Conservation (phyloP, 257 asterid species). For the Anisodus acutangulus region DNA sequence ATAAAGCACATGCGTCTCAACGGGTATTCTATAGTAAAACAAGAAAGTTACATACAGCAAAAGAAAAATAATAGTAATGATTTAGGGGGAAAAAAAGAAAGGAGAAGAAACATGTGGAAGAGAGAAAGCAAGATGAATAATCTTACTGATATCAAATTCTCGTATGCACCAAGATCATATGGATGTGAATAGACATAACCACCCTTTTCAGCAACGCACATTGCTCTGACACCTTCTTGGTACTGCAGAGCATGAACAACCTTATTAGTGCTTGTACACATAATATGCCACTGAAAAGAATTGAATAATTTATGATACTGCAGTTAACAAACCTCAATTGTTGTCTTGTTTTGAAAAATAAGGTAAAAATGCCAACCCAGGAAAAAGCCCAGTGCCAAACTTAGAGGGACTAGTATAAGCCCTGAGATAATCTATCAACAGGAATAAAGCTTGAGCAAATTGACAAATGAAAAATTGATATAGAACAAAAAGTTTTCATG, state of each 20-base stretch:
- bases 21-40: background rate
- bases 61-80: background rate
- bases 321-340: slow-evolving; percentile 69
- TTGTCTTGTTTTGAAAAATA: slow-evolving; percentile 73
- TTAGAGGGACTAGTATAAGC: slow-evolving; percentile 66
- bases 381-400: slow-evolving; percentile 66
- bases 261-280: slow-evolving; percentile 26
- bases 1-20: background rate
- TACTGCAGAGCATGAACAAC: slow-evolving; percentile 51
- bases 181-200: slow-evolving; percentile 83
- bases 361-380: slow-evolving; percentile 82
- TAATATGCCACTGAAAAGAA: background rate
- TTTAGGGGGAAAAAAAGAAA: too few species aligned
- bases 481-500: background rate
- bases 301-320: slow-evolving; percentile 10
- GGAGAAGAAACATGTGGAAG: background rate
- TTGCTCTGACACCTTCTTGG: slow-evolving; percentile 91
- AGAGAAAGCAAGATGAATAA: slow-evolving; percentile 26
- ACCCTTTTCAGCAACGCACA: slow-evolving; percentile 84
- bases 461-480: slow-evolving; percentile 28
- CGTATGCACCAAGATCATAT: slow-evolving; percentile 72
- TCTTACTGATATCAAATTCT: slow-evolving; percentile 64
- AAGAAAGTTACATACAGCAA: background rate
- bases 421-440: slow-evolving; percentile 73
- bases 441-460: slow-evolving; percentile 38